Evolutionary conservation across 2,329 filamentous ascomycete genomes (phyloP), one percentile per base, ranked within the genome.

Genomic region (Hypoxylon sp.): DNA sequence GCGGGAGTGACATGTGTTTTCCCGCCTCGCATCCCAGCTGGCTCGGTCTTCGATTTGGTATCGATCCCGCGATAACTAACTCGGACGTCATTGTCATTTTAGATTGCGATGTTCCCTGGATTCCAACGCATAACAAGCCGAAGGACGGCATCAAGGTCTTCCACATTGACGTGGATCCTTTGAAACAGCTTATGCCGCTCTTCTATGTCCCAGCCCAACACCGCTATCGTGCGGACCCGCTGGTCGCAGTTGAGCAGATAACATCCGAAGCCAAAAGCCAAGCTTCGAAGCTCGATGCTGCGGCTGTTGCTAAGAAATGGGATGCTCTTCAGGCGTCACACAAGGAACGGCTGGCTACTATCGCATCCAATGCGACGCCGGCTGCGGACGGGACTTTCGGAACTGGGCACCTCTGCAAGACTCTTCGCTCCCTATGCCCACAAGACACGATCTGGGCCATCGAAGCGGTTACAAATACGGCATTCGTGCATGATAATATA

Each of bases 81-180:
- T 93, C 94, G 0, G 95, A 97, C 76, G 87, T 93, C 9, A 96
- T 97, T 63, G 70, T 97, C 0, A 90, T 97, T 2, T 75, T 97
- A 22, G 91, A 97, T 77, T 96, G 93, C 68, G 94, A 97, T 74
- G 93, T 97, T 0, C 94, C 94, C 0, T 97, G 93, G 93, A 93
- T 97, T 58, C 89, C 90, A n/a, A 96, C 93, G 0, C 87, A 88
- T 14, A 88, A 86, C 77, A 82, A 82, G 68, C 88, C 88, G 0
- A 77, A 77, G 1, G 76, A 80, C 2, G 81, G 83, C 14, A 84
- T 85, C 18, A 82, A 81, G 65, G 79, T 91, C 58, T 89, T 86
- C 78, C 88, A 91, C 71, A 82, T 91, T 44, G 88, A 91, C 69
- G 81, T 89, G 49, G 88, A 91, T 69, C 87, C 88, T 0, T 78